These are phyloP conservation scores for Didymellaceae sp. DNA, from an alignment of 2,329 filamentous ascomycete genomes.

Conservation along the genomic window DNA sequence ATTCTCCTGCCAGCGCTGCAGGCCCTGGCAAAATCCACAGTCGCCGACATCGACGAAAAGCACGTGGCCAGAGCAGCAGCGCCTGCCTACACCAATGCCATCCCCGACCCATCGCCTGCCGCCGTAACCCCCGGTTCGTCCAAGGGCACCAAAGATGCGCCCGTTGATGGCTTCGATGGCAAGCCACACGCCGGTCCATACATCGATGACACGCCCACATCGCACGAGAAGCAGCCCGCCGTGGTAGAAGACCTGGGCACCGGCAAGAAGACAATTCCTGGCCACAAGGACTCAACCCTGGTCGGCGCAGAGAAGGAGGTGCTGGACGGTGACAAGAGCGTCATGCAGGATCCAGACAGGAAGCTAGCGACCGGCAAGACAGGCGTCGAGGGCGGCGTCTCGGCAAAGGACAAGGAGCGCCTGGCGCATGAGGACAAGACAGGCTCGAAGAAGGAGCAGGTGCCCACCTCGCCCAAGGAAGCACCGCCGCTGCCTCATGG, in stretches of 20 bases:
- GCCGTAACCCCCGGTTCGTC: conserved; percentile 28
- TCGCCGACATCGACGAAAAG: conserved; percentile 41
- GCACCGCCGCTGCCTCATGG: conserved; percentile 80
- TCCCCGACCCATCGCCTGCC: conserved; percentile 30
- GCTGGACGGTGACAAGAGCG: conserved; percentile 69
- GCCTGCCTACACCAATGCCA: conserved; percentile 31
- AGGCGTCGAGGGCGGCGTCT: conserved; percentile 88
- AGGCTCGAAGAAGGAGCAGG: conserved; percentile 72
- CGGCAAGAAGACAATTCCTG: conserved; percentile 35
- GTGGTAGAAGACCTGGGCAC: conserved; percentile 49
- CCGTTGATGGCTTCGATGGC: conserved; percentile 90
- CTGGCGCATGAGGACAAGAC: conserved; percentile 71
- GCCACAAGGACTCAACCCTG: conserved; percentile 35
- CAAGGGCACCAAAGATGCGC: conserved; percentile 76
- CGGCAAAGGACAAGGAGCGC: conserved; percentile 80
- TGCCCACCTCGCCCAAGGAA: conserved; percentile 84
- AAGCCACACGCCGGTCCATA: conserved; percentile 89
- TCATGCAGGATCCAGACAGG: conserved; percentile 89
- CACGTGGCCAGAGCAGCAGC: conserved; percentile 40
- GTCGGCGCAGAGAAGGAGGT: conserved; percentile 51
- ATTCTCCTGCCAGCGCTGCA: conserved; percentile 68
- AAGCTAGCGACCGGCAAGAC: conserved; percentile 81
- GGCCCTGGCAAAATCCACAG: conserved; percentile 58
- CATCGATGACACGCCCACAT: conserved; percentile 60
- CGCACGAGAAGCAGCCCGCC: conserved; percentile 40